Conservation (phyloP, 306 rosid genomes). For the Fragaria iinumae region DNA sequence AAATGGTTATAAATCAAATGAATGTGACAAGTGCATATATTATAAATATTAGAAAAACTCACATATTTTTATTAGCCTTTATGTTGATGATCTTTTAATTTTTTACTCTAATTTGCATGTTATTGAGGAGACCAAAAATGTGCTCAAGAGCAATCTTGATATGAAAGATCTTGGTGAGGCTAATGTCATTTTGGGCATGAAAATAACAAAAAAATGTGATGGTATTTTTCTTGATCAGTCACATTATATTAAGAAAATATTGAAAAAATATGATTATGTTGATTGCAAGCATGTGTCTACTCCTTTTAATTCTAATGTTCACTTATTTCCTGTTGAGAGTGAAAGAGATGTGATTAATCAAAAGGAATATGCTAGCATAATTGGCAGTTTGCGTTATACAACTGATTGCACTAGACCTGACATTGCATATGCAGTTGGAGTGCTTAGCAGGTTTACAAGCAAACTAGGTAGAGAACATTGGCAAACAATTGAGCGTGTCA, state of each 20-base stretch:
- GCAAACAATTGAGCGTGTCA: background rate
- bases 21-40: background rate
- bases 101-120: background rate
- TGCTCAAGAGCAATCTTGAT: background rate
- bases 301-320: background rate
- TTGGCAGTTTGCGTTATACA: background rate
- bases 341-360: background rate
- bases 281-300: background rate
- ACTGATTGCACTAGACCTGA: background rate
- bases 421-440: background rate
- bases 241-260: slow-evolving; percentile 8
- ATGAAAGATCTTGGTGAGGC: too few relatives aligned
- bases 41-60: background rate
- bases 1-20: background rate
- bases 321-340: background rate
- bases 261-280: background rate
- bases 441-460: background rate
- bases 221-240: slow-evolving; percentile 3
- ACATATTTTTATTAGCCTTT: background rate
- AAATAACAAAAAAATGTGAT: slow-evolving; percentile 7
- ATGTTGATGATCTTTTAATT: background rate
- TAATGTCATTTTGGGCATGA: background rate
- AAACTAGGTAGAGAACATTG: background rate
- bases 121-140: background rate
- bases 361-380: slow-evolving; percentile 4